phyloP scores from a whole-genome alignment of 2,329 filamentous ascomycete species.

The Didymella lethalis region DNA sequence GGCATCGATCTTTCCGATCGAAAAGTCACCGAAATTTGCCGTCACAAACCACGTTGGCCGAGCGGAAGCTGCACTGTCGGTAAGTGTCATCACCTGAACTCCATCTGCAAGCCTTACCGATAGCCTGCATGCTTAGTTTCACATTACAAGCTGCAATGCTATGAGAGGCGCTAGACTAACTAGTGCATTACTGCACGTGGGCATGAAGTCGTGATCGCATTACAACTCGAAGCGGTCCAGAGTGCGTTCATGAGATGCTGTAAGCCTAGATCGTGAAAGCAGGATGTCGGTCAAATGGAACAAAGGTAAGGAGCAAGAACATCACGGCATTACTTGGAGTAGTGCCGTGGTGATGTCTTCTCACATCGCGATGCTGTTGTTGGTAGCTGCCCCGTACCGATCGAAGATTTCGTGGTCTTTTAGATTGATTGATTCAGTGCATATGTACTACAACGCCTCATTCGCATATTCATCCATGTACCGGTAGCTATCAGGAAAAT shows the following conservation, averaged over 20 bases:
- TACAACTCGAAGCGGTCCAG: slow-evolving; percentile 1
- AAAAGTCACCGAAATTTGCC: slow-evolving; percentile 7
- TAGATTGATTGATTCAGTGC: background rate
- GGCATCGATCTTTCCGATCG: slow-evolving; percentile 4
- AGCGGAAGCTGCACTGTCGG: background rate
- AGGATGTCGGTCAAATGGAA: background rate
- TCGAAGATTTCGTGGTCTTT: background rate
- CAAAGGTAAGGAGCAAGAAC: background rate
- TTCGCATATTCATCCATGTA: slow-evolving; percentile 9
- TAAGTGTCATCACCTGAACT: background rate
- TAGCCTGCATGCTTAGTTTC: slow-evolving; percentile 5
- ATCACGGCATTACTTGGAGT: no score
- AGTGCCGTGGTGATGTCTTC: background rate
- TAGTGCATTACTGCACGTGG: slow-evolving; percentile 5
- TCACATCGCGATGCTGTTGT: background rate
- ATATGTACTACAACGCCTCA: slow-evolving; percentile 5
- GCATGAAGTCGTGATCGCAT: background rate
- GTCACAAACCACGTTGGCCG: slow-evolving; percentile 1
- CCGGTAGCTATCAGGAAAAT: background rate
- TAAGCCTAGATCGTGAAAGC: background rate
- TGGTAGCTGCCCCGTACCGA: background rate
- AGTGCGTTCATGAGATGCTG: background rate
- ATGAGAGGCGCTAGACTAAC: background rate
- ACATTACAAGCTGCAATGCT: background rate
- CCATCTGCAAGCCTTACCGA: slow-evolving; percentile 8